Percentiles rank a stretch among this genome's conserved stretches.
These are phyloP conservation scores for Eucalyptus regnans DNA, from an alignment of 345 rosid species.

Conservation along the genomic window DNA sequence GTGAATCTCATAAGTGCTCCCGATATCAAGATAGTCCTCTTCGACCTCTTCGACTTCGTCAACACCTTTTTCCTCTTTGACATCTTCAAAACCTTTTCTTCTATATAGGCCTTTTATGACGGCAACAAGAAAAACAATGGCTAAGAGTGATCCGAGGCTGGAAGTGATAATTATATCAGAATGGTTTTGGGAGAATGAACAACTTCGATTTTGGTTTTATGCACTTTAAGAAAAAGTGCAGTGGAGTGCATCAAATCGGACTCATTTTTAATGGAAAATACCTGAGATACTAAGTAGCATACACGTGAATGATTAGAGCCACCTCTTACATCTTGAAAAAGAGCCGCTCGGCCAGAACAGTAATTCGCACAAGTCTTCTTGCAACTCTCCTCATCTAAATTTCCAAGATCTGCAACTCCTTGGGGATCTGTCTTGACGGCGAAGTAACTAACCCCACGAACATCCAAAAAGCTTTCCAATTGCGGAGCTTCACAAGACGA, in stretches of 20 bases:
- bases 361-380: neutral
- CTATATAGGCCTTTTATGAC: neutral
- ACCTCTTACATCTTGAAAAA: neutral
- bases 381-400: neutral
- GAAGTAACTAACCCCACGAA: neutral
- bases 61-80: neutral
- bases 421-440: neutral
- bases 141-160: neutral
- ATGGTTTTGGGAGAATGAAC: neutral
- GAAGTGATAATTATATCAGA: neutral
- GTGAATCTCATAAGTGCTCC: neutral
- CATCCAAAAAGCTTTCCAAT: neutral
- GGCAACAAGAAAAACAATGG: neutral
- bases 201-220: neutral
- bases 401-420: neutral
- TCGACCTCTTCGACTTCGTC: neutral
- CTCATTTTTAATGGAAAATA: neutral
- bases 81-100: neutral
- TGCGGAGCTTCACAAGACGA: neutral
- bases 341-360: constrained; percentile 15
- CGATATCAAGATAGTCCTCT: neutral
- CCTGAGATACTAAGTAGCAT: neutral
- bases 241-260: neutral
- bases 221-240: neutral
- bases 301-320: neutral